Evolutionary conservation across 805 yeast species (phyloP), one percentile per base, ranked within the genome.

Genomic region (Saccharomycopsis sp.): DNA sequence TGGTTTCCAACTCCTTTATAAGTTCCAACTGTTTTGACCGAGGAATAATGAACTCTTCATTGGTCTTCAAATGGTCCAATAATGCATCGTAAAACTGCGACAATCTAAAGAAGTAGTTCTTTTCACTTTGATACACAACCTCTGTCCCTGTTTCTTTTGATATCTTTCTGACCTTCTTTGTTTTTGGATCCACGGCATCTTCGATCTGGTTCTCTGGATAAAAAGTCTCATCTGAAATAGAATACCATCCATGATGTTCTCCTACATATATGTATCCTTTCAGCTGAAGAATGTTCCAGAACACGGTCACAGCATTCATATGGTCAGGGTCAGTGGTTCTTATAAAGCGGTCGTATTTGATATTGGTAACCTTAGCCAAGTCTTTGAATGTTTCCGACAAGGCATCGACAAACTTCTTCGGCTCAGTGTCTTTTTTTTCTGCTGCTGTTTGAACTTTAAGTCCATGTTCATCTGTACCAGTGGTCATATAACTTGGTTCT

Each of bases 381-480:
- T 68, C 69, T 64, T 79, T 78, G 72, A 94, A 94, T 57, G 82
- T 83, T 2, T 72, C 67, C 0, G 89, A 81, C 2, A 89, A 78
- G 14, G 72, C 72, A 68, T 93, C 96, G 22, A 91, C 96, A 65
- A 92, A 87, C 51, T 70, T 67, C 66, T 85, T 78, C 0, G 97
- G 89, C 0, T 73, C 72, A n/a, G 70, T 68, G 0, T 77, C 76
- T 3, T 76, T 78, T 58, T 75, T 75, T 34, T 73, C 75, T 0
- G 97, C 96, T 0, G 96, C 97, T n/a, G 81, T 76, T 65, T 89
- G 96, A 34, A 93, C 93, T 74, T 94, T 94, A 57, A 91, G 73
- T 0, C 99, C 99, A 70, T 94, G 99, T 71, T 94, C 99, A 70
- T 94, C 99, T 0, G 97, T 92, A 0, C 99, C 99, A 0, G 98